These are phyloP conservation scores for Metarhizium anisopliae DNA, from an alignment of 2,329 filamentous ascomycete species.

Conservation along the genomic window DNA sequence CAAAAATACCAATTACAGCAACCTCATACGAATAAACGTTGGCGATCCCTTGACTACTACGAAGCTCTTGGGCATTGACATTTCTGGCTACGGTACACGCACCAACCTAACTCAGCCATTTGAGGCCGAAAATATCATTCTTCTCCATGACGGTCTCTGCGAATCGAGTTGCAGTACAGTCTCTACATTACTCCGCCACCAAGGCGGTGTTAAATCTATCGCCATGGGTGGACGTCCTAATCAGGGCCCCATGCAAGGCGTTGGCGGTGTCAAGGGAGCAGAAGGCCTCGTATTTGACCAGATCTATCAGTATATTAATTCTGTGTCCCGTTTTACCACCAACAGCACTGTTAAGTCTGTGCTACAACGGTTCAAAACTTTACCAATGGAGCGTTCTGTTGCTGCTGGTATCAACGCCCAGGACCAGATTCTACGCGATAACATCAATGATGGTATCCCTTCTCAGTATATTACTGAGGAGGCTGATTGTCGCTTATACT, in stretches of 20 bases:
- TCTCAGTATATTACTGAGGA: conserved; percentile 39
- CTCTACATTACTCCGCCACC: conserved; percentile 41
- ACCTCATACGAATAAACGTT: conserved; percentile 42
- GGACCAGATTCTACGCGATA: conserved; percentile 27
- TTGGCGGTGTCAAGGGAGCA: conserved; percentile 44
- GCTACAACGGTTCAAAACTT: conserved; percentile 20
- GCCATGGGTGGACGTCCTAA: conserved; percentile 41
- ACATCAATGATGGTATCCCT: conserved; percentile 31
- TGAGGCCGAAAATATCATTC: conserved; percentile 45
- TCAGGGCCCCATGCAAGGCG: conserved; percentile 40
- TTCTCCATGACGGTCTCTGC: conserved; percentile 50
- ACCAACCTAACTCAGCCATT: conserved; percentile 39
- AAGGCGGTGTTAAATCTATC: conserved; percentile 41
- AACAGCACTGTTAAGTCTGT: conserved; percentile 19
- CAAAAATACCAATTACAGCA: conserved; percentile 45
- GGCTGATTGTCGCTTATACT: conserved; percentile 41
- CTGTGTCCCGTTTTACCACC: conserved; percentile 8
- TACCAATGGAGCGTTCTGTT: conserved; percentile 24
- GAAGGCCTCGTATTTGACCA: conserved; percentile 24
- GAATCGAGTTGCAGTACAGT: conserved; percentile 50
- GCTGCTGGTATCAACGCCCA: conserved; percentile 27
- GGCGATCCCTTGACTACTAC: conserved; percentile 30
- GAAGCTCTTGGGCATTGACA: conserved; percentile 22
- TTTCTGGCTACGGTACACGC: conserved; percentile 36
- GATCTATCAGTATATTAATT: conserved; percentile 10